phyloP scores from a whole-genome alignment of 768 basidiomycete species.

The Chiua virens region DNA sequence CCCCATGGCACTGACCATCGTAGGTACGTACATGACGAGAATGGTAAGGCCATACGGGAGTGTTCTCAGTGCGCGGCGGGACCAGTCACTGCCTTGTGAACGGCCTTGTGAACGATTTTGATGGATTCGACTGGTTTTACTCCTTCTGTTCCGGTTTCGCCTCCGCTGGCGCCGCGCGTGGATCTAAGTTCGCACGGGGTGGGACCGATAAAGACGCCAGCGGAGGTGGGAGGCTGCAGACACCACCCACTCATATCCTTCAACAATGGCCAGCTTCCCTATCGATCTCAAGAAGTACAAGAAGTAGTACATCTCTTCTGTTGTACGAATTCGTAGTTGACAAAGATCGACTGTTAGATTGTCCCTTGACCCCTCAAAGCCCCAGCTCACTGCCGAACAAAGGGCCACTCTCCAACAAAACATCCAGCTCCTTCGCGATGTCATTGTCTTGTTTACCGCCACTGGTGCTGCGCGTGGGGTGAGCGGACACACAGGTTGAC shows the following conservation, averaged over 20 bases:
- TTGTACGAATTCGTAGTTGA: not conserved
- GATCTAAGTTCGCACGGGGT: conserved; percentile 27
- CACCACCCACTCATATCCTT: not conserved
- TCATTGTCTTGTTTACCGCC: conserved; percentile 82
- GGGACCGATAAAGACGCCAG: conserved; percentile 18
- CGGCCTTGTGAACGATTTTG: not conserved
- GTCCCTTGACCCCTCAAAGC: conserved; percentile 67
- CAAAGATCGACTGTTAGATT: conserved; percentile 45
- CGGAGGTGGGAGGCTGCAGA: not conserved
- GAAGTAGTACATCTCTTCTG: conserved; percentile 44
- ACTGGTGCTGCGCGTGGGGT: conserved; percentile 84
- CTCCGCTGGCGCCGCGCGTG: not conserved
- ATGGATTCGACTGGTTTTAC: conserved; percentile 5
- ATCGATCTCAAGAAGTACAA: conserved; percentile 78
- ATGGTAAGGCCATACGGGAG: conserved; percentile 4
- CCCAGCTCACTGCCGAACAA: conserved; percentile 63
- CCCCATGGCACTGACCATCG: too few species aligned
- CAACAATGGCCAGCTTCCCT: conserved; percentile 58
- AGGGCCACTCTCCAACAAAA: conserved; percentile 59
- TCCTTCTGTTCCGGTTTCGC: not conserved
- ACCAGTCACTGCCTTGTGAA: not conserved
- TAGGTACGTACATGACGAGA: not conserved
- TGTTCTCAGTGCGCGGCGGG: conserved; percentile 12
- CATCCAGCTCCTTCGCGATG: conserved; percentile 81
- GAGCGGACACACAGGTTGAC: conserved; percentile 76